Evolutionary conservation across 2,329 filamentous ascomycete genomes (phyloP).

Genomic region (Tolypocladium ophioglossoides): DNA sequence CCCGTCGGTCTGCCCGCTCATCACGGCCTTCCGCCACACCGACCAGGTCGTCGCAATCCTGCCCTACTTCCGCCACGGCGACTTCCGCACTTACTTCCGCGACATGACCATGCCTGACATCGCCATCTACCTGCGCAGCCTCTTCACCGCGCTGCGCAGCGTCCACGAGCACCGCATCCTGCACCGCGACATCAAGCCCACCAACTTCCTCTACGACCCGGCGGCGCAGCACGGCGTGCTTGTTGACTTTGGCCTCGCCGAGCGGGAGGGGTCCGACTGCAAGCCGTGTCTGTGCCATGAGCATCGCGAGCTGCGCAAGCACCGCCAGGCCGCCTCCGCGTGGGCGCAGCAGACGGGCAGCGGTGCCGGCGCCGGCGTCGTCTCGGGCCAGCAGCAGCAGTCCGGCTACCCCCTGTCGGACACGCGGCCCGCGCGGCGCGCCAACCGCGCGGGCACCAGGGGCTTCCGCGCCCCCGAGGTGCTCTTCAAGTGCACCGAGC

Average conservation of each 20-base stretch:
- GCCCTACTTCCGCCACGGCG: slow-evolving; percentile 89
- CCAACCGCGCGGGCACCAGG: slow-evolving; percentile 88
- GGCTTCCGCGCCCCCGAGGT: slow-evolving; percentile 96
- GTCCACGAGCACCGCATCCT: slow-evolving; percentile 80
- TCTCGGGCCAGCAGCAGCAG: slow-evolving; percentile 26
- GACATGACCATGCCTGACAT: slow-evolving; percentile 81
- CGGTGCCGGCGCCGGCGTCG: background rate
- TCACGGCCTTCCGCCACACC: slow-evolving; percentile 89
- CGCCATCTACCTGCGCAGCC: slow-evolving; percentile 75
- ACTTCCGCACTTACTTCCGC: slow-evolving; percentile 91
- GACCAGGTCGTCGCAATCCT: slow-evolving; percentile 94
- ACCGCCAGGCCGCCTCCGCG: slow-evolving; percentile 46
- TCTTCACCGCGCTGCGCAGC: slow-evolving; percentile 74
- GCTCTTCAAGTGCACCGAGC: slow-evolving; percentile 90
- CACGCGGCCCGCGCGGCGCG: slow-evolving; percentile 73
- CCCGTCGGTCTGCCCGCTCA: slow-evolving; percentile 81
- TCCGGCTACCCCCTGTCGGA: slow-evolving; percentile 81
- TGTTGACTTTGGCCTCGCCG: slow-evolving; percentile 97
- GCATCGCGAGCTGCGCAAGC: slow-evolving; percentile 47
- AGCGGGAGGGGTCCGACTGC: slow-evolving; percentile 66
- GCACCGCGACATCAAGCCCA: slow-evolving; percentile 94
- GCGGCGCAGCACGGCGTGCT: slow-evolving; percentile 72
- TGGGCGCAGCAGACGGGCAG: slow-evolving; percentile 30
- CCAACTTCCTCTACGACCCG: slow-evolving; percentile 92
- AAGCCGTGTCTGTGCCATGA: slow-evolving; percentile 78